Evolutionary conservation across 2,329 filamentous ascomycete species (phyloP).

Genomic region (Aotearoamyces nothofagi): DNA sequence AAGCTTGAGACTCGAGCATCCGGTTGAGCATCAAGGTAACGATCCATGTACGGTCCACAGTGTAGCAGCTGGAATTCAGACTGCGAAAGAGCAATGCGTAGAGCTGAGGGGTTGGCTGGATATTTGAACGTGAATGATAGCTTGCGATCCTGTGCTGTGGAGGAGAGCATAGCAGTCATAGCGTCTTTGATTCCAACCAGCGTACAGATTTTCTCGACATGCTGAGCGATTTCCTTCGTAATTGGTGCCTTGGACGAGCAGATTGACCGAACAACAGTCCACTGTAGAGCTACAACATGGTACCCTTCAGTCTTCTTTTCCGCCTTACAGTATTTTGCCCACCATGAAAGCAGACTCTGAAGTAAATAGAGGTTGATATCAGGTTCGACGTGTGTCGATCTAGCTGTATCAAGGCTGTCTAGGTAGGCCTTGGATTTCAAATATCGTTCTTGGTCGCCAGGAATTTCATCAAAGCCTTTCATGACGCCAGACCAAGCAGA

Average conservation of each 20-base stretch:
- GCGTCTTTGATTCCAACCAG: conserved; percentile 20
- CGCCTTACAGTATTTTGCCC: conserved; percentile 25
- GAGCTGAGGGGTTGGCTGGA: conserved; percentile 14
- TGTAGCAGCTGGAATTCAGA: conserved; percentile 51
- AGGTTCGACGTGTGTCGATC: conserved; percentile 15
- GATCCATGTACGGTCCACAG: conserved; percentile 60
- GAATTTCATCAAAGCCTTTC: conserved; percentile 14
- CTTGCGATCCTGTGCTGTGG: conserved; percentile 19
- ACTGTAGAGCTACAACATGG: conserved; percentile 29
- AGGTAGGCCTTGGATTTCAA: conserved; percentile 15
- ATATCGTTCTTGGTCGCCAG: conserved; percentile 17
- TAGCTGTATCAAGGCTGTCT: conserved; percentile 15
- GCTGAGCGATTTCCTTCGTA: conserved; percentile 24
- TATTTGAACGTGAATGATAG: conserved; percentile 30
- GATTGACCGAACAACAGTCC: conserved; percentile 25
- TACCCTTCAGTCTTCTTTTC: conserved; percentile 19
- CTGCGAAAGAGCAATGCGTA: conserved; percentile 23
- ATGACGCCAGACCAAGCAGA: conserved; percentile 16
- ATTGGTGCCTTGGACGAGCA: conserved; percentile 21
- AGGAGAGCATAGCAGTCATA: conserved; percentile 9
- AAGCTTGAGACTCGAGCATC: conserved; percentile 55
- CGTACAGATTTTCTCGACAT: conserved; percentile 18
- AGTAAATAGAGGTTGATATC: conserved; percentile 29
- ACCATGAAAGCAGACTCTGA: conserved; percentile 30
- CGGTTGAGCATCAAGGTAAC: conserved; percentile 52